phyloP scores from a whole-genome alignment of 169 alveolate species.

The Cystoisospora suis region DNA sequence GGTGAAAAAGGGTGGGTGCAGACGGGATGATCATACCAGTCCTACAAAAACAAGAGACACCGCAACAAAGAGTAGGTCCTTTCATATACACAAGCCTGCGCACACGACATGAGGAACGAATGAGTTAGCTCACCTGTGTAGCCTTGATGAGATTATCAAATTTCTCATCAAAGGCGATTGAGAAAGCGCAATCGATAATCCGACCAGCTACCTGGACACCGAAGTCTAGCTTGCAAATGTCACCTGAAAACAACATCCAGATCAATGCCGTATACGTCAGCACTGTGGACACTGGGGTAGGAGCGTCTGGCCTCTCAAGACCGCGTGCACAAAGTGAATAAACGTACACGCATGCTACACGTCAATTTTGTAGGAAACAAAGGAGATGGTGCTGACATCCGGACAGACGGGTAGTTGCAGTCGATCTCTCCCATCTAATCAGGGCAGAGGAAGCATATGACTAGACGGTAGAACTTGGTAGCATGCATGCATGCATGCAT shows the following conservation, averaged over 20 bases:
- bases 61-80: background rate
- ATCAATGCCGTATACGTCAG: no score
- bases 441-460: no score
- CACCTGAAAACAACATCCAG: constrained; percentile 73
- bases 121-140: constrained; percentile 71
- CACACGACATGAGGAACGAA: background rate
- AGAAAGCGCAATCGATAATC: constrained; percentile 99
- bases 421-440: no score
- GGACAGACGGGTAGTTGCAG: no score
- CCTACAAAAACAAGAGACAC: background rate
- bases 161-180: constrained; percentile 89
- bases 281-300: no score
- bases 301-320: no score
- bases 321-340: no score
- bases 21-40: no score
- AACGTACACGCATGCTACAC: no score
- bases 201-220: constrained; percentile 99
- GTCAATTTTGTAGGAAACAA: no score
- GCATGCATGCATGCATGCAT: background rate
- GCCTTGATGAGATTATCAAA: constrained; percentile 92
- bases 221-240: constrained; percentile 98
- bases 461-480: background rate
- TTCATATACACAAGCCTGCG: background rate
- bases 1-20: no score
- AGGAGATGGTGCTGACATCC: no score